Evolutionary conservation across 148 eudicot genomes (phyloP), one percentile per base, ranked within the genome.

Genomic region (Cornus florida): DNA sequence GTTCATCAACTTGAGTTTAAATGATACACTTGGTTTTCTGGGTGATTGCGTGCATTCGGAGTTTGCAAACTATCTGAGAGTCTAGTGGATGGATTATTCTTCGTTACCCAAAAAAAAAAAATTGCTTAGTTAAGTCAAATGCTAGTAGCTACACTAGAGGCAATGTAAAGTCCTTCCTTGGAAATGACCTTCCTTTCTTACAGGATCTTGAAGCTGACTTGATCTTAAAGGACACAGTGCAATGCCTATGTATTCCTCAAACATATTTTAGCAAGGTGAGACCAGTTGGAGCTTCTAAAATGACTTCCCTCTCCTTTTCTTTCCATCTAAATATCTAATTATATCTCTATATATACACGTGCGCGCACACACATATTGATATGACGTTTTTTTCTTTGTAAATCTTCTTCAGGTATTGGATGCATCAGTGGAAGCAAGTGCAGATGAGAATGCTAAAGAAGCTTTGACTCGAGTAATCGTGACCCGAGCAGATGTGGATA

Each of bases 261-360:
- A 71, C 67, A 32, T 92, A 94, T 67, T 94, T 92, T 81, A 75
- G 89, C 69, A 79, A 86, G 95, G 98, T 92, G 46, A 84, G 71
- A 73, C 19, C 4, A 13, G 23, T 17, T 62, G 17, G 17, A 17
- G 23, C 22, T 62, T 62, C 23, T 62, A 53, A 53, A 53, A 11
- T 53, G 59, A 53, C 66, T n/a, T 62, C 66, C 23, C 66, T 62
- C 8, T 20, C 66, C 20, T 14, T 57, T 16, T 14, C 14, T 57
- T 17, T 57, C 5, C 17, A 57, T 57, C 64, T 17, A 57, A 7
- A 14, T 14, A 57, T 57, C 2, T 13, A 57, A 1, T 11, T 57
- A 10, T 57, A 57, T 12, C 2, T 57, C 2, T 43, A 9, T 43
- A 2, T 9, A 43, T 0, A 43, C 48, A 43, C 8, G 20, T 1